Evolutionary conservation across 495 filamentous ascomycete genomes (phyloP).

Genomic region (Friedmanniomyces endolithicus): DNA sequence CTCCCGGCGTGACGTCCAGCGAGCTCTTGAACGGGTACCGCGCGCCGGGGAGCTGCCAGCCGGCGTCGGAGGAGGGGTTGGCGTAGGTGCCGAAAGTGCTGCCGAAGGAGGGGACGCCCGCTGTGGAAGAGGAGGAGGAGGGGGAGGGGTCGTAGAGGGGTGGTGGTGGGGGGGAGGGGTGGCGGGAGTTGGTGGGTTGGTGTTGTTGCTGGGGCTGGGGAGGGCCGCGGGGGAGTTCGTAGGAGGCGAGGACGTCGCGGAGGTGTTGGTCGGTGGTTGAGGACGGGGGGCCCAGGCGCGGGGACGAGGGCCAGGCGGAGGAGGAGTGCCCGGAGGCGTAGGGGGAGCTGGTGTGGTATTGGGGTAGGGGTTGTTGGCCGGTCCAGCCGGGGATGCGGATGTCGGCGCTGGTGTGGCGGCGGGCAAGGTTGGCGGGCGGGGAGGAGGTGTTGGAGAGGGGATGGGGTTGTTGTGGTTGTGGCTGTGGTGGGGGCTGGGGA

Average conservation of each 20-base stretch:
- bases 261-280: slow-evolving; percentile 66
- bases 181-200: slow-evolving; percentile 46
- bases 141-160: slow-evolving; percentile 40
- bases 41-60: slow-evolving; percentile 44
- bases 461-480: slow-evolving; percentile 49
- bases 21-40: slow-evolving; percentile 35
- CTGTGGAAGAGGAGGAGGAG: slow-evolving; percentile 39
- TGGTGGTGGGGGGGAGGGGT: slow-evolving; percentile 53
- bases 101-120: slow-evolving; percentile 10
- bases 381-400: slow-evolving; percentile 87
- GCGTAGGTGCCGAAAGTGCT: slow-evolving; percentile 27
- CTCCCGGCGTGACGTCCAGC: slow-evolving; percentile 32
- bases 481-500: slow-evolving; percentile 52
- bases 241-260: slow-evolving; percentile 67
- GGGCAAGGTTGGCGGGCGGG: slow-evolving; percentile 61
- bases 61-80: slow-evolving; percentile 40
- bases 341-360: slow-evolving; percentile 46
- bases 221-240: slow-evolving; percentile 55
- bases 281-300: slow-evolving; percentile 1
- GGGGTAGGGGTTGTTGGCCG: slow-evolving; percentile 27
- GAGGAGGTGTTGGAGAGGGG: slow-evolving; percentile 64
- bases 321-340: slow-evolving; percentile 60
- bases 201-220: too few species aligned
- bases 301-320: slow-evolving; percentile 55
- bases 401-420: slow-evolving; percentile 90